phyloP scores from a whole-genome alignment of 305 asterid genomes.

The Plantago coronopus region DNA sequence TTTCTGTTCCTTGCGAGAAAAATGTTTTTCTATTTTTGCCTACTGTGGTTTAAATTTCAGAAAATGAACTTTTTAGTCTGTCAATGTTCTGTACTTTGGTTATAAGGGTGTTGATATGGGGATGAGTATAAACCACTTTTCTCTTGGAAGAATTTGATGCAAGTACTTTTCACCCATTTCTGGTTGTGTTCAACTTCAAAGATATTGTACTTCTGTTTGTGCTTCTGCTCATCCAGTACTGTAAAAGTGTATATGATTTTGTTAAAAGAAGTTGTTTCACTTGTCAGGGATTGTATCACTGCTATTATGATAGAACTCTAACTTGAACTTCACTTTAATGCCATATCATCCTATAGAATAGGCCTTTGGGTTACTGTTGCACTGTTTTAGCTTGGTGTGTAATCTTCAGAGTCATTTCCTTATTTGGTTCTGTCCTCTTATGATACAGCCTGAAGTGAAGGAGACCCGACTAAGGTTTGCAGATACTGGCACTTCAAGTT shows the following conservation, averaged over 20 bases:
- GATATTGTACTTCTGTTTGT: not conserved
- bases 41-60: too few relatives aligned
- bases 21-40: too few relatives aligned
- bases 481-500: slow-evolving; percentile 73
- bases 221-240: not conserved
- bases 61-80: slow-evolving; percentile 2
- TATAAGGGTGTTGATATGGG: slow-evolving; percentile 1
- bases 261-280: not conserved
- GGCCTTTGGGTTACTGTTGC: slow-evolving; percentile 7
- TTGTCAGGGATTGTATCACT: not conserved
- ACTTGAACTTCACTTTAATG: not conserved
- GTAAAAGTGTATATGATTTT: not conserved
- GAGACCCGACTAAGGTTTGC: slow-evolving; percentile 80
- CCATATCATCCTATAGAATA: not conserved
- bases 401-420: slow-evolving; percentile 2
- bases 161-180: not conserved
- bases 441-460: slow-evolving; percentile 53
- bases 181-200: slow-evolving; percentile 3
- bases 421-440: slow-evolving; percentile 19
- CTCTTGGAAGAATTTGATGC: not conserved
- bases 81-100: not conserved
- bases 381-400: slow-evolving; percentile 1
- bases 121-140: not conserved
- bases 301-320: not conserved
- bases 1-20: too few relatives aligned